These are phyloP conservation scores for Diphasiastrum complanatum DNA, from an alignment of 83 land plant species.

Conservation along the genomic window DNA sequence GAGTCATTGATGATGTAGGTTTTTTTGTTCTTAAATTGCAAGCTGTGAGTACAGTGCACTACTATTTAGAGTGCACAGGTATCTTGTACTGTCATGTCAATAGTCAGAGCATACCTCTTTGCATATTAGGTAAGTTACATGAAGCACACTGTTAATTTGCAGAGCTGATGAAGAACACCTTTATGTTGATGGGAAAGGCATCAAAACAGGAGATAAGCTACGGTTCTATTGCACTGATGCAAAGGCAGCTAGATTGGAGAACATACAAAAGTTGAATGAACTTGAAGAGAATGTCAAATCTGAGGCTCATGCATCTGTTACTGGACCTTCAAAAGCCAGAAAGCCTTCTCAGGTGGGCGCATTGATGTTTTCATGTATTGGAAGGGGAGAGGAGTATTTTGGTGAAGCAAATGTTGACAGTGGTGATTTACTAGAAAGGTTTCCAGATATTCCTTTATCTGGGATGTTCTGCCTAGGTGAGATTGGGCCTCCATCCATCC, in stretches of 20 bases:
- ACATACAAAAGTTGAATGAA: slow-evolving; percentile 15
- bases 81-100: too few relatives aligned
- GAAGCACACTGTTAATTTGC: too few relatives aligned
- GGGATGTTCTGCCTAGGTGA: slow-evolving; percentile 49
- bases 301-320: neutral
- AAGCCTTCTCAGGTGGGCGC: slow-evolving; percentile 27
- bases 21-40: too few relatives aligned
- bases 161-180: slow-evolving; percentile 51
- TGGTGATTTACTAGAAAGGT: slow-evolving; percentile 28
- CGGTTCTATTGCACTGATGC: slow-evolving; percentile 42
- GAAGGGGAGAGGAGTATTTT: slow-evolving; percentile 46
- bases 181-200: slow-evolving; percentile 29
- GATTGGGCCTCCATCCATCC: slow-evolving; percentile 33
- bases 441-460: slow-evolving; percentile 36
- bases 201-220: slow-evolving; percentile 41
- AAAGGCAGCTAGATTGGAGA: slow-evolving; percentile 4
- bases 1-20: too few relatives aligned
- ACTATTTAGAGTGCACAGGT: too few relatives aligned
- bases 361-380: slow-evolving; percentile 43
- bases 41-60: too few relatives aligned
- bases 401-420: slow-evolving; percentile 34
- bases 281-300: neutral
- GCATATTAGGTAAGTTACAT: too few relatives aligned
- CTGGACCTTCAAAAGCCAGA: neutral
- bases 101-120: too few relatives aligned